Base-by-base conservation (phyloP, 108 stramenopile genomes). In the Epithemia pelagica region DNA sequence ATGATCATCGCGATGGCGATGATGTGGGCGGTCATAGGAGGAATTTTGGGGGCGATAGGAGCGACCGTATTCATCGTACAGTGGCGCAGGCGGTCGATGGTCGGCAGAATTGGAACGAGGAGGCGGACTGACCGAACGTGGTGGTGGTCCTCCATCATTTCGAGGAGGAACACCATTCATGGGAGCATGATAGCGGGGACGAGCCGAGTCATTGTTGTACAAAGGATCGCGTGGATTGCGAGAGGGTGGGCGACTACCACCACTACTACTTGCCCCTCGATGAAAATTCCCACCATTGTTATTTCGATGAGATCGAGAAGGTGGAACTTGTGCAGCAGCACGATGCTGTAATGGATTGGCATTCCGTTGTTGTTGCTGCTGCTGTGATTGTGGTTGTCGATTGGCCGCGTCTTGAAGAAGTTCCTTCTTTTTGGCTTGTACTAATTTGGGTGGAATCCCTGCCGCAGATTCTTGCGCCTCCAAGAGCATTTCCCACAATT, bases 351-450 rank as follows among this genome's bases (percentile, higher is more conserved):
- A 28, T 8, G 59, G 59, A 15, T 23, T 26, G 55, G 24, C 26
- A 2, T 56, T 15, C 56, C 5, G 59, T 1, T 60, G 18, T 28
- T 28, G 1, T 60, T 51, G 62, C 15, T 63, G 62, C 32, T 63
- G 62, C 37, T 46, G 37, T 46, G 5, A 15, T 46, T 46, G 37
- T 46, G 5, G 37, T 46, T 46, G 37, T 15, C 37, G 37, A 46
- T 46, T 46, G 5, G 18, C 18, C 5, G 7, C 56, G 30, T 77
- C 46, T 30, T 71, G 29, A 21, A 69, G 65, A 54, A 94, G 73
- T 65, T 91, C 89, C 65, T 85, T 80, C 68, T 90, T 94, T 76
- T 94, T 94, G 65, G 85, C 76, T 74, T 94, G 86, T 59, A 94
- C 58, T 28, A 94, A 52, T 27, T 79, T 76, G 62, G 58, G 46